Conservation (phyloP, 179 eudicot genomes). For the Gypsophila paniculata region DNA sequence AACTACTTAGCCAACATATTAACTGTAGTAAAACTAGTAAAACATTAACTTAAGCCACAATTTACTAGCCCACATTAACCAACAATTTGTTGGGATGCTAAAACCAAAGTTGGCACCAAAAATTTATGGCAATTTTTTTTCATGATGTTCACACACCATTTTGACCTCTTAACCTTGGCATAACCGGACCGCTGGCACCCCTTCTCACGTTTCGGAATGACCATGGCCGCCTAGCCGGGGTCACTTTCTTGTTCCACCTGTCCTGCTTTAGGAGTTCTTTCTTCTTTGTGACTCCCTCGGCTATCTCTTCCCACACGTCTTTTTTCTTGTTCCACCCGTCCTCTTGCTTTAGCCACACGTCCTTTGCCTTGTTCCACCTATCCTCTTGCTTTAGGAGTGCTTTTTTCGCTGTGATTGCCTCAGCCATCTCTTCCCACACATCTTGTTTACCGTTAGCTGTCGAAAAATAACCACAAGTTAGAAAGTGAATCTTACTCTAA, state of each 20-base stretch:
- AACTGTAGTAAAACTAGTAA: too few species aligned
- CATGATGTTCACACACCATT: too few species aligned
- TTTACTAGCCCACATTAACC: too few species aligned
- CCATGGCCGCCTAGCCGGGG: constrained; percentile 44
- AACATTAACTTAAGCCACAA: too few species aligned
- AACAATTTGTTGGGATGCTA: too few species aligned
- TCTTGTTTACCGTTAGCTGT: constrained; percentile 36
- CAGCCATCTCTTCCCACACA: constrained; percentile 60
- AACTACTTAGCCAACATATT: too few species aligned
- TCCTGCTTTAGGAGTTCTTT: constrained; percentile 45
- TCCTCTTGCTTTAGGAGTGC: constrained; percentile 40
- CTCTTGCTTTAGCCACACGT: too few species aligned
- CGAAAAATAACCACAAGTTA: background rate
- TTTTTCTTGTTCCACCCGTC: too few species aligned
- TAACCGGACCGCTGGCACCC: constrained; percentile 16
- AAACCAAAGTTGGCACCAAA: too few species aligned
- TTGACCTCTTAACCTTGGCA: too few species aligned
- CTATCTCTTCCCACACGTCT: constrained; percentile 64
- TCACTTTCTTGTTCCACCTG: constrained; percentile 44
- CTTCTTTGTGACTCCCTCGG: constrained; percentile 45
- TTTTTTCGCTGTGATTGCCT: constrained; percentile 52
- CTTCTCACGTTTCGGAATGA: constrained; percentile 56
- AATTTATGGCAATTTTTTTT: too few species aligned
- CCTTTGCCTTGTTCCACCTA: constrained; percentile 43
- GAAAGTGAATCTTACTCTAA: background rate